Evolutionary conservation across 1,139 yeast species (phyloP).

Genomic region (Yamadazyma triangularis): DNA sequence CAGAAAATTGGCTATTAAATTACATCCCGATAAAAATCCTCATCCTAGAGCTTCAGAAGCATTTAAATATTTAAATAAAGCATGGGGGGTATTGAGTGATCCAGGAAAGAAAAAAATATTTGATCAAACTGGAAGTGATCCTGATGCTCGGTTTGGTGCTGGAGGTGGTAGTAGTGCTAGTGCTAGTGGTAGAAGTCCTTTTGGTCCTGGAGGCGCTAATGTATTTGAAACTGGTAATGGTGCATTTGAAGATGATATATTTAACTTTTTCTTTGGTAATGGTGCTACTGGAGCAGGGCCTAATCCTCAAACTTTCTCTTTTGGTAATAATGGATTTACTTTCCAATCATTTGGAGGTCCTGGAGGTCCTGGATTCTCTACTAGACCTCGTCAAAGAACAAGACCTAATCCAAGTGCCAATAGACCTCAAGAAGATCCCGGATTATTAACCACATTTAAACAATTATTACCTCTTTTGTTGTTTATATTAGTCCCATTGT

Average conservation of each 20-base stretch:
- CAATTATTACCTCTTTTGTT: constrained; percentile 56
- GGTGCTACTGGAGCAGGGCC: constrained; percentile 19
- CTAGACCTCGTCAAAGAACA: constrained; percentile 14
- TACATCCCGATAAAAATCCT: constrained; percentile 96
- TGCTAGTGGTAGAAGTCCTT: constrained; percentile 19
- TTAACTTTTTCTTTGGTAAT: constrained; percentile 73
- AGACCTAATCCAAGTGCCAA: constrained; percentile 15
- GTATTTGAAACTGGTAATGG: constrained; percentile 17
- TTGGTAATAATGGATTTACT: constrained; percentile 47
- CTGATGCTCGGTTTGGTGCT: constrained; percentile 62
- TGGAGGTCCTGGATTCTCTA: constrained; percentile 12
- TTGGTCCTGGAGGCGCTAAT: constrained; percentile 19
- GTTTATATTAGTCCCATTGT: constrained; percentile 53
- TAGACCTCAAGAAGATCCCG: constrained; percentile 24
- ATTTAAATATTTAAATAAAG: constrained; percentile 83
- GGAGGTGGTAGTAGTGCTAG: constrained; percentile 21
- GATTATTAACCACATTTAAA: constrained; percentile 37
- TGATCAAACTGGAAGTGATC: constrained; percentile 91
- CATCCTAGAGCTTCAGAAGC: constrained; percentile 98
- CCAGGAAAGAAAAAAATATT: constrained; percentile 68
- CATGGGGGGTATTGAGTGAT: constrained; percentile 89
- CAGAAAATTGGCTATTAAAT: constrained; percentile 80
- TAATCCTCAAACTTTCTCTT: constrained; percentile 32
- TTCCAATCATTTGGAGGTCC: constrained; percentile 47
- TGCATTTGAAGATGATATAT: constrained; percentile 56